Base-by-base conservation (phyloP, 202 grass and related monocot species). In the Setaria viridis region DNA sequence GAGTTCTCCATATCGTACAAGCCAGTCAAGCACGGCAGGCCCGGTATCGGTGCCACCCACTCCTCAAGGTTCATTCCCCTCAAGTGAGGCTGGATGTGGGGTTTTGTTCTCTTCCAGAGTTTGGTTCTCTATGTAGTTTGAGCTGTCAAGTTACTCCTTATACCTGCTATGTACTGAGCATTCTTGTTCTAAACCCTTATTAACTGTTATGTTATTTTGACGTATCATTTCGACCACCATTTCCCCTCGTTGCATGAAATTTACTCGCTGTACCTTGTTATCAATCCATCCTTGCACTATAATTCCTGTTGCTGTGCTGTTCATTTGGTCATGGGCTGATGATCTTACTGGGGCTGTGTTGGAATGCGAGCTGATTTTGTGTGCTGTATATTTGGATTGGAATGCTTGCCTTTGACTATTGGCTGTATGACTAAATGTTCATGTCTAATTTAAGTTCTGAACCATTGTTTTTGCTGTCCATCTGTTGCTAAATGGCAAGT, bases 1-100 rank as follows among this genome's bases (percentile, higher is more conserved):
- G 94, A 99, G 68, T 97, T 99, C 85, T 99, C 97, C 65, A 92
- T 99, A 85, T 91, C 88, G 19, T 99, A 99, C 88, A 99, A 99
- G 85, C 97, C 97, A 16, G 97, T 99, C 45, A 99, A 99, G 94
- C 97, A 99, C 2, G 94, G 94, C n/a, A 93, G 97, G 85, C 94
- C 94, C 0, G 97, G 97, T 89, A 99, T 99, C 42, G 94, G 94
- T 90, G 94, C 97, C 17, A 99, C 97, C 17, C 97, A 99, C 87
- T 99, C 97, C 0, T 99, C 97, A 1, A 60, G 97, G 78, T 99
- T 99, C 88, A 99, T 99, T 82, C 97, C 94, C 16, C 92, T 99
- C 62, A 99, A 99, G 91, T 99, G 82, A 96, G 64, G 14, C 84
- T 47, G 25, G 84, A 81, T 20, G 12, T 55, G 56, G 15, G 14